A percentile compares a stretch with the other conserved stretches of the same genome.
These are phyloP conservation scores for Trypanosoma congolense DNA, from an alignment of 208 protist species.

Conservation along the genomic window DNA sequence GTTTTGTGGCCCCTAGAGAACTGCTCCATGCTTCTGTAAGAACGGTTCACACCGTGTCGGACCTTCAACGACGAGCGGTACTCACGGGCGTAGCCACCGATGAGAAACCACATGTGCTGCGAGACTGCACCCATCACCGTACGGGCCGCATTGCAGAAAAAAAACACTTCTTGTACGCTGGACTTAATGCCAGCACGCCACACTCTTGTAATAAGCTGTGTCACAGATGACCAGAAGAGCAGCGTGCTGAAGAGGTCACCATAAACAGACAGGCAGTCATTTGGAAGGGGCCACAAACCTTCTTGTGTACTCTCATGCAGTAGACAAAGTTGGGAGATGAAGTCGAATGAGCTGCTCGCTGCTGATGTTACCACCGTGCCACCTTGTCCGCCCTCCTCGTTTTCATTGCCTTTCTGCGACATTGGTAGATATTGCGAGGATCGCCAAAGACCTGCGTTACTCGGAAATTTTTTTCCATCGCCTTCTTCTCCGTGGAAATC, in stretches of 20 bases:
- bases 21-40: slow-evolving; percentile 38
- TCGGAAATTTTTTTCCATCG: too few relatives aligned
- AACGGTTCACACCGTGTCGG: slow-evolving; percentile 49
- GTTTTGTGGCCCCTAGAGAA: slow-evolving; percentile 51
- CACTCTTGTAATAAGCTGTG: slow-evolving; percentile 46
- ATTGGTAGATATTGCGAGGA: neutral
- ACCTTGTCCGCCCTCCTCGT: neutral
- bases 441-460: too few relatives aligned
- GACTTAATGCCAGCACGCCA: slow-evolving; percentile 53
- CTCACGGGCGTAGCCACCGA: slow-evolving; percentile 25
- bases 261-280: slow-evolving; percentile 21
- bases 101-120: slow-evolving; percentile 53
- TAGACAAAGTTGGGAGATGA: slow-evolving; percentile 24
- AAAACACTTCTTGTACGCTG: slow-evolving; percentile 55
- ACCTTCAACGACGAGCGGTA: slow-evolving; percentile 44
- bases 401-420: neutral
- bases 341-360: slow-evolving; percentile 32
- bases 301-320: slow-evolving; percentile 5
- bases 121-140: slow-evolving; percentile 50
- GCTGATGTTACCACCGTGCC: neutral
- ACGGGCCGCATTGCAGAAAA: slow-evolving; percentile 59
- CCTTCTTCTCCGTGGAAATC: neutral
- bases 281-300: slow-evolving; percentile 23
- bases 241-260: slow-evolving; percentile 49
- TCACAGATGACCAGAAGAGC: slow-evolving; percentile 71